Percentiles rank a stretch among this genome's conserved stretches.
Conservation (phyloP, 495 filamentous ascomycete genomes). For the Pyronema omphalodes region DNA sequence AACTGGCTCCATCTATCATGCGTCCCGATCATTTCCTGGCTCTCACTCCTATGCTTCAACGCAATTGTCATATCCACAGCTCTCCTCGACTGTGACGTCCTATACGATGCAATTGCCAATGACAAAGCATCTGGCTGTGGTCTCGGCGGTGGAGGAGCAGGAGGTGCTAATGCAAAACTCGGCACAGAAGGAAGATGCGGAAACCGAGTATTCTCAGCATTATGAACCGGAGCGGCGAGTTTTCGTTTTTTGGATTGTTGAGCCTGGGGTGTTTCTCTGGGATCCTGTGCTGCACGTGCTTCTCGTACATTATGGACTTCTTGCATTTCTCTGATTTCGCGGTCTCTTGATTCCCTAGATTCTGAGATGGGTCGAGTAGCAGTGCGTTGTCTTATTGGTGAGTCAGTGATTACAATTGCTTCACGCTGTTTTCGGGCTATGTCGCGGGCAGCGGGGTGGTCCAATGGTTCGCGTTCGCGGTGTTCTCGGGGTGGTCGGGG, state of each 20-base stretch:
- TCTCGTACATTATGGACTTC: no score
- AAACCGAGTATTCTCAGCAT: neutral
- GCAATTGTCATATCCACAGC: conserved; percentile 1
- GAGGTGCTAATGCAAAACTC: neutral
- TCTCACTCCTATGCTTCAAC: neutral
- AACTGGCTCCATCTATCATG: neutral
- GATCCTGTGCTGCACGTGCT: no score
- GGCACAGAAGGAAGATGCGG: neutral
- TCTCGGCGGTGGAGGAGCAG: neutral
- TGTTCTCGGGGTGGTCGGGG: neutral
- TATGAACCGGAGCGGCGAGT: neutral
- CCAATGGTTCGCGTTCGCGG: no score
- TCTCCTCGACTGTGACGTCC: neutral
- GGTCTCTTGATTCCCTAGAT: no score
- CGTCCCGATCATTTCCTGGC: neutral
- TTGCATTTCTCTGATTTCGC: no score
- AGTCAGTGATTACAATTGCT: neutral
- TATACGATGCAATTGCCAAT: neutral
- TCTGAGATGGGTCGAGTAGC: no score
- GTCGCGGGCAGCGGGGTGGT: no score
- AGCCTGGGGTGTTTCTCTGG: neutral
- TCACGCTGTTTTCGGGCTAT: no score
- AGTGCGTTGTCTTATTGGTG: neutral
- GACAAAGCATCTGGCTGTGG: neutral
- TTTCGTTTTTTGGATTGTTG: conserved; percentile 4